phyloP scores from a whole-genome alignment of 108 stramenopile species.

The Stephanodiscus minutulus region DNA sequence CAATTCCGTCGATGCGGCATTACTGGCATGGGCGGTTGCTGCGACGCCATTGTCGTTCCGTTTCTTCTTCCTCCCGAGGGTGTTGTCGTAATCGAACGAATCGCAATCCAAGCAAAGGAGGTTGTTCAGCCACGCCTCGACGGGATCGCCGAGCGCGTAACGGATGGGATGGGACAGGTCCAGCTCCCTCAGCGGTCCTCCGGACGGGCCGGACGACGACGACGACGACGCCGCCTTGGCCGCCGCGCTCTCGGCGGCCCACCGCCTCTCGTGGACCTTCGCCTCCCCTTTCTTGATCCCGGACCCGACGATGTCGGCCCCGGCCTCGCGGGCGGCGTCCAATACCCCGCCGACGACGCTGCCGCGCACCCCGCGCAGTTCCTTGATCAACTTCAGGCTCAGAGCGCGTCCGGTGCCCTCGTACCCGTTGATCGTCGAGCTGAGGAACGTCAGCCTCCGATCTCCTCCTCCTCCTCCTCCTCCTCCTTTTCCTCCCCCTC shows the following conservation, averaged over 20 bases:
- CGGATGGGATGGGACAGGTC: slow-evolving; percentile 95
- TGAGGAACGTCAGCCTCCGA: slow-evolving; percentile 89
- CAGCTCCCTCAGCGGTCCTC: slow-evolving; percentile 81
- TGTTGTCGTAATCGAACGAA: slow-evolving; percentile 53
- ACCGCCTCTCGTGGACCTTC: slow-evolving; percentile 92
- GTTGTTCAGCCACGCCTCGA: slow-evolving; percentile 96
- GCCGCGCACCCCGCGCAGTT: slow-evolving; percentile 79
- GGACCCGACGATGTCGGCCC: slow-evolving; percentile 70
- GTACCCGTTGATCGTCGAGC: slow-evolving; percentile 98
- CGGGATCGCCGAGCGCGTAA: slow-evolving; percentile 89
- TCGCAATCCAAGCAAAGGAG: slow-evolving; percentile 93
- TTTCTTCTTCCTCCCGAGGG: too few relatives aligned
- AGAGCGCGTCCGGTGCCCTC: slow-evolving; percentile 98
- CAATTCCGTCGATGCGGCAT: slow-evolving; percentile 47
- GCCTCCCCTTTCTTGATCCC: slow-evolving; percentile 82
- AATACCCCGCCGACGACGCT: slow-evolving; percentile 16
- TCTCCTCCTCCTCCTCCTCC: slow-evolving; percentile 47
- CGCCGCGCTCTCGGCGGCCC: slow-evolving; percentile 80
- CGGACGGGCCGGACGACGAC: slow-evolving; percentile 11
- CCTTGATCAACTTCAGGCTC: slow-evolving; percentile 96
- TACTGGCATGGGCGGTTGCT: too few relatives aligned
- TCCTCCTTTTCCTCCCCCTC: slow-evolving; percentile 40
- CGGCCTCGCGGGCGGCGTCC: slow-evolving; percentile 67
- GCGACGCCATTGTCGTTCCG: too few relatives aligned
- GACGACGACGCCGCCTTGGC: slow-evolving; percentile 43